A percentile compares a stretch with the other conserved stretches of the same genome.
Conservation (phyloP, 495 filamentous ascomycete species). For the Choiromyces venosus region DNA sequence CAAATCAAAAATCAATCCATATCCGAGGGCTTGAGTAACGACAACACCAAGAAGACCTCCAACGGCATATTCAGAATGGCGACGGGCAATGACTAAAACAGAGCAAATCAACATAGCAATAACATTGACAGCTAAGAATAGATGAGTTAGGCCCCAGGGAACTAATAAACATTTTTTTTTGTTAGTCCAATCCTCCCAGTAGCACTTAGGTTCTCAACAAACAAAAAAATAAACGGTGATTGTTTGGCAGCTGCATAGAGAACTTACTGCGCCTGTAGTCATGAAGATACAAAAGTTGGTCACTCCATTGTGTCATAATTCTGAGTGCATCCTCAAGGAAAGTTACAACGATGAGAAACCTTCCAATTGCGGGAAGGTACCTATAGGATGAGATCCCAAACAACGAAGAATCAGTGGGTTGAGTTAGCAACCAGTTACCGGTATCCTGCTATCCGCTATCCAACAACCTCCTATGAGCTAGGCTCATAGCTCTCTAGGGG, state of each 20-base stretch:
- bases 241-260: neutral
- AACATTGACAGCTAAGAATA: slow-evolving; percentile 88
- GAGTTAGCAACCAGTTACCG: neutral
- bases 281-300: slow-evolving; percentile 87
- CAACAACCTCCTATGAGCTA: neutral
- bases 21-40: slow-evolving; percentile 91
- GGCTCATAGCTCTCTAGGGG: slow-evolving; percentile 1
- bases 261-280: slow-evolving; percentile 85
- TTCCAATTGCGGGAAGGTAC: slow-evolving; percentile 88
- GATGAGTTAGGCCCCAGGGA: slow-evolving; percentile 79
- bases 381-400: slow-evolving; percentile 47
- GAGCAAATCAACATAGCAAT: slow-evolving; percentile 82
- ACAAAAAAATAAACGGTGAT: too few species aligned
- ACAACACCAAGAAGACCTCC: slow-evolving; percentile 84
- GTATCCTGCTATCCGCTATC: slow-evolving; percentile 3
- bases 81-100: slow-evolving; percentile 78
- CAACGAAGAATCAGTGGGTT: neutral
- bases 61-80: slow-evolving; percentile 87
- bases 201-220: neutral
- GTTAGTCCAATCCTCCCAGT: slow-evolving; percentile 2
- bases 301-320: slow-evolving; percentile 96
- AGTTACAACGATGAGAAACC: slow-evolving; percentile 96
- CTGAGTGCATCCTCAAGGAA: slow-evolving; percentile 94
- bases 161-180: slow-evolving; percentile 53
- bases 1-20: slow-evolving; percentile 96